Evolutionary conservation across 1,284 basidiomycete species (phyloP).

Genomic region (Malassezia equina): DNA sequence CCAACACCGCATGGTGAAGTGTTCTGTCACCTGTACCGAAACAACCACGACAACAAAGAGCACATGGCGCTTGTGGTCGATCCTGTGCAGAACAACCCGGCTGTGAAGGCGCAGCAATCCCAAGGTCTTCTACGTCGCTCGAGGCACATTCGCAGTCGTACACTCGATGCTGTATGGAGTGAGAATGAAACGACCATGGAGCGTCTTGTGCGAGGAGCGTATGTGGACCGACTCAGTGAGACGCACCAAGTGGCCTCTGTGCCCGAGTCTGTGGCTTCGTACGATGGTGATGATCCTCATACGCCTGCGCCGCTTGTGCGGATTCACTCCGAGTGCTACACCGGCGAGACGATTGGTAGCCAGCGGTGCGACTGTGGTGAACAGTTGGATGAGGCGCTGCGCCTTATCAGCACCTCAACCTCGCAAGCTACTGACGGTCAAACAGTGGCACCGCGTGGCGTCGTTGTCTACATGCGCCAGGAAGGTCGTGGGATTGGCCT

Average conservation of each 20-base stretch:
- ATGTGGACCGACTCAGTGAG: slow-evolving; percentile 68
- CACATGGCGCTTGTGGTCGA: slow-evolving; percentile 96
- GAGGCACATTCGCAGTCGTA: slow-evolving; percentile 61
- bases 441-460: slow-evolving; percentile 54
- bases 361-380: slow-evolving; percentile 99
- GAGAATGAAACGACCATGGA: slow-evolving; percentile 84
- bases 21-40: slow-evolving; percentile 84
- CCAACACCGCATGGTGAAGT: slow-evolving; percentile 89
- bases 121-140: slow-evolving; percentile 1
- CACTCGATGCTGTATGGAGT: slow-evolving; percentile 76
- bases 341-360: slow-evolving; percentile 93
- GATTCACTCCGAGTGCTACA: slow-evolving; percentile 97
- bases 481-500: slow-evolving; percentile 98
- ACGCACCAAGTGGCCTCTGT: slow-evolving; percentile 55
- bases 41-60: slow-evolving; percentile 78
- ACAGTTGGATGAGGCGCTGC: slow-evolving; percentile 90
- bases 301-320: slow-evolving; percentile 67
- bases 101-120: slow-evolving; percentile 18
- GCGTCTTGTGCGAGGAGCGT: slow-evolving; percentile 83
- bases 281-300: slow-evolving; percentile 14
- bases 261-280: slow-evolving; percentile 20
- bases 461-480: slow-evolving; percentile 89
- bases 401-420: slow-evolving; percentile 59
- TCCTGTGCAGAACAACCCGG: slow-evolving; percentile 40
- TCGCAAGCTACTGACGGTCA: neutral